Conservation (phyloP, 345 rosid species). For the Euphorbia lathyris region DNA sequence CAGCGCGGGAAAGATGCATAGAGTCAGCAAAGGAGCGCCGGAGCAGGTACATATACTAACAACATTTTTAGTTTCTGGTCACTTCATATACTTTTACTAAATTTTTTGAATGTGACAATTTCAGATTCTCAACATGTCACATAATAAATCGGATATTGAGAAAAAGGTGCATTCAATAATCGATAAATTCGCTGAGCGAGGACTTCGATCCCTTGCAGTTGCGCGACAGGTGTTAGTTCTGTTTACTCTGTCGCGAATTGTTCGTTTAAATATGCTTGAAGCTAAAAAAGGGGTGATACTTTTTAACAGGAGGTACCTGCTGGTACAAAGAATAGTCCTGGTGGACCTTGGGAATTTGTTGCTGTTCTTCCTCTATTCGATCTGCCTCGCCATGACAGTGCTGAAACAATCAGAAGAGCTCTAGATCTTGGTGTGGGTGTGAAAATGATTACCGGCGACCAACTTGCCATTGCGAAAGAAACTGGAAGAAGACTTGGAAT, state of each 20-base stretch:
- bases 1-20: conserved; percentile 62
- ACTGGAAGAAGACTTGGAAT: conserved; percentile 96
- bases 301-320: conserved; percentile 49
- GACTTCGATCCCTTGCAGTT: conserved; percentile 84
- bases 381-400: conserved; percentile 79
- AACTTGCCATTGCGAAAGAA: conserved; percentile 89
- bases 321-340: conserved; percentile 66
- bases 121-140: conserved; percentile 52
- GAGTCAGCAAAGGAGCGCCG: conserved; percentile 98
- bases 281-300: neutral
- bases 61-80: conserved; percentile 3
- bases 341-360: conserved; percentile 90
- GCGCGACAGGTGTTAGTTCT: conserved; percentile 59
- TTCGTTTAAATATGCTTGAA: neutral
- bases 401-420: conserved; percentile 70
- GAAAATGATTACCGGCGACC: conserved; percentile 89
- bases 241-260: neutral
- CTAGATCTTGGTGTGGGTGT: conserved; percentile 69
- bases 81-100: neutral
- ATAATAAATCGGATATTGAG: conserved; percentile 44
- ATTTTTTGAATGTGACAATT: conserved; percentile 4
- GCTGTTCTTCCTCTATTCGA: conserved; percentile 75
- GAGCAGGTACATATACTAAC: conserved; percentile 56
- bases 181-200: conserved; percentile 77
- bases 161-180: conserved; percentile 44